Base-by-base conservation (phyloP, 441 rosid genomes). In the Codiaeum variegatum region DNA sequence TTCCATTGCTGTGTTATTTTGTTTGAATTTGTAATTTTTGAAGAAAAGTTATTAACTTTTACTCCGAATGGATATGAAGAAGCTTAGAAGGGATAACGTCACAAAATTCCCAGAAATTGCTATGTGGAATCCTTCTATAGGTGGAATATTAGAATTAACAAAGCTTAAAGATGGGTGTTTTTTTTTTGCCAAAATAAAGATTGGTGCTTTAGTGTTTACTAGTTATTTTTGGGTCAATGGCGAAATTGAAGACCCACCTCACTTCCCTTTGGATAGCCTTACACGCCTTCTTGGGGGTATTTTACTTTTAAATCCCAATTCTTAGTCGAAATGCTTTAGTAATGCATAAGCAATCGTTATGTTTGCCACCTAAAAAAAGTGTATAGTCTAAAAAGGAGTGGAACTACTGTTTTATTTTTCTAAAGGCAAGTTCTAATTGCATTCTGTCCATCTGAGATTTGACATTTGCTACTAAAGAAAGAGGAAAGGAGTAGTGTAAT, bases 191-290 rank as follows among this genome's bases (percentile, higher is more conserved):
- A n/a, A n/a, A n/a, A n/a, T n/a, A n/a, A n/a, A 62, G 63, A 54
- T 24, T 40, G 73, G 47, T 28, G 12, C 71, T 55, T 47, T 73
- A 64, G 63, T 71, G 66, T 76, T 79, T 69, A 62, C 7, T 51
- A 51, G 56, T 51, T 51, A 59, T 74, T 66, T 51, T 42, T 81
- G 63, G 75, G 80, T 82, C 82, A 71, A 71, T 56, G 64, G 69
- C 66, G 21, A 64, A 62, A 62, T 49, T 69, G 66, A 16, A 72
- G 76, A 76, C 62, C 84, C 81, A 70, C 76, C 23, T 66, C 54
- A 9, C 15, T 67, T 18, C 12, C 36, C 51, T 56, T 31, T 70
- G 49, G 49, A 36, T 77, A 40, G 72, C 62, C 58, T 78, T 23
- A 28, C 54, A 31, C 49, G 46, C 29, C 40, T 44, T 62, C 58